Evolutionary conservation across 345 rosid species (phyloP).

Genomic region (Brassica juncea): DNA sequence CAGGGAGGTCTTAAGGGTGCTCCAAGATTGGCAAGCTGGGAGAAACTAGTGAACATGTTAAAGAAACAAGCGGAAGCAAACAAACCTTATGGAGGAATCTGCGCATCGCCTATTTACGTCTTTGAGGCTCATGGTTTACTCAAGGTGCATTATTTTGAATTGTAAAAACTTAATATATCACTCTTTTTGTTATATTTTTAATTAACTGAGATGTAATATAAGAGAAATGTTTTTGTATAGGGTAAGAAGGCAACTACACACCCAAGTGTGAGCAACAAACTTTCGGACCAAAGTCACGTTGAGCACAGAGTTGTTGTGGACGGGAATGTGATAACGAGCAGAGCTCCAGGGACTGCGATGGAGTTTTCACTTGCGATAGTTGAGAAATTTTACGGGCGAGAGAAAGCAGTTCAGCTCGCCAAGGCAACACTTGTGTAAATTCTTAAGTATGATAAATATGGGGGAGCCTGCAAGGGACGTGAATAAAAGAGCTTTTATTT

Average conservation of each 20-base stretch:
- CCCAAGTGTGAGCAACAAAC: conserved; percentile 68
- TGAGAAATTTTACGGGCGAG: conserved; percentile 80
- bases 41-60: conserved; percentile 70
- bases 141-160: conserved; percentile 49
- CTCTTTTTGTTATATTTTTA: background rate
- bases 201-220: background rate
- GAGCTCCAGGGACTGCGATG: conserved; percentile 92
- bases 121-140: conserved; percentile 87
- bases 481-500: background rate
- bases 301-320: conserved; percentile 85
- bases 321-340: conserved; percentile 89
- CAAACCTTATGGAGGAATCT: conserved; percentile 85
- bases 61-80: conserved; percentile 74
- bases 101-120: conserved; percentile 89
- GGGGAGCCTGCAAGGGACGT: background rate
- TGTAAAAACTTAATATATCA: background rate
- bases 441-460: background rate
- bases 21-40: conserved; percentile 69
- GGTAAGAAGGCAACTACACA: conserved; percentile 93
- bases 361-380: conserved; percentile 87
- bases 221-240: conserved; percentile 42
- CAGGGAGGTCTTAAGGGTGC: conserved; percentile 95
- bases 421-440: conserved; percentile 59
- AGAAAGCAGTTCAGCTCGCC: conserved; percentile 71
- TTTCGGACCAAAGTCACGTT: conserved; percentile 69